Percentiles rank a stretch among this genome's conserved stretches.
phyloP scores from a whole-genome alignment of 73 alveolate species.

The Tetrahymena malaccensis region DNA sequence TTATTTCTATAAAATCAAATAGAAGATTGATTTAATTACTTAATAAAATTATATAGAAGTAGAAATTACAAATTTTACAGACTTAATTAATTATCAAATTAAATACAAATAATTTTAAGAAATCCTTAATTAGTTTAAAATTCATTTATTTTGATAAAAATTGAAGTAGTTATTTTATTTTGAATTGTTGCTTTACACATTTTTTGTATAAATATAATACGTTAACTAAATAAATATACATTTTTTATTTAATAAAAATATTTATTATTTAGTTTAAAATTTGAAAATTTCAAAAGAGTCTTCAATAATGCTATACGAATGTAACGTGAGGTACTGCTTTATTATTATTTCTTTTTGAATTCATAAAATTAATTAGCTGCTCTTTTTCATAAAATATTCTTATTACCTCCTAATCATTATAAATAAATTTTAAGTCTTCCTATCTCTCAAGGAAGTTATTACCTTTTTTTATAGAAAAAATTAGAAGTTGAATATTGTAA shows the following conservation, averaged over 20 bases:
- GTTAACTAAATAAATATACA: too few relatives aligned
- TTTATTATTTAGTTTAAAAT: neutral
- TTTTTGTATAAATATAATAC: too few relatives aligned
- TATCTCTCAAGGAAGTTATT: neutral
- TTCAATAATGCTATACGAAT: neutral
- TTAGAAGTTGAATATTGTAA: neutral
- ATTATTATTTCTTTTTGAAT: neutral
- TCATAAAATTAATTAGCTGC: neutral
- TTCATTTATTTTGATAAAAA: too few relatives aligned
- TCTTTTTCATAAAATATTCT: neutral
- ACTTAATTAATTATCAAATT: too few relatives aligned
- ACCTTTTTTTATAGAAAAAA: neutral
- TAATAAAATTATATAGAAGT: too few relatives aligned
- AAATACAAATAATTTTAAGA: too few relatives aligned
- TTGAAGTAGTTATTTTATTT: too few relatives aligned
- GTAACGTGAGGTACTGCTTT: neutral
- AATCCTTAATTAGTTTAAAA: too few relatives aligned
- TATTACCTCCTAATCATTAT: neutral
- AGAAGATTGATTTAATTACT: neutral
- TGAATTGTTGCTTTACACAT: too few relatives aligned
- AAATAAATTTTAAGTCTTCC: neutral
- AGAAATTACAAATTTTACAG: too few relatives aligned
- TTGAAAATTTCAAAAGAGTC: neutral
- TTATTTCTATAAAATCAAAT: too few relatives aligned
- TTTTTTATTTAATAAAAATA: neutral